A percentile compares a stretch with the other conserved stretches of the same genome.
Evolutionary conservation across 2,329 filamentous ascomycete genomes (phyloP).

Genomic region (Trichoderma koningiopsis): DNA sequence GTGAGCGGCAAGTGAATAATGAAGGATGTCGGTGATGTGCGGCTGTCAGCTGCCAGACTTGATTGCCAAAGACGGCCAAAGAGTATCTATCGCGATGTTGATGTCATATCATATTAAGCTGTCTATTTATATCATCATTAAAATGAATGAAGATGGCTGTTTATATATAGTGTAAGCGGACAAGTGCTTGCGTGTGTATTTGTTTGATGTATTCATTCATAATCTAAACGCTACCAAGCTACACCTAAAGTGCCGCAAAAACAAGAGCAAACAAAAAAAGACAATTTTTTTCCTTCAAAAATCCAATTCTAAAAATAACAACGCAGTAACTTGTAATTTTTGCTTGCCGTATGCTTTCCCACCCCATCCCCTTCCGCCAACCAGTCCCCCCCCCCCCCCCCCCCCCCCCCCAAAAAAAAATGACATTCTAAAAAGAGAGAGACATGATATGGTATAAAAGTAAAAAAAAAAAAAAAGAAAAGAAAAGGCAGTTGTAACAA

Average conservation of each 20-base stretch:
- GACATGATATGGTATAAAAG: background rate
- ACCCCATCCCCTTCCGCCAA: background rate
- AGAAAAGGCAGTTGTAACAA: background rate
- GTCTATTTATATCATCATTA: no score
- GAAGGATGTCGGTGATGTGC: background rate
- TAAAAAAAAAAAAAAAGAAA: background rate
- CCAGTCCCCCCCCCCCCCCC: no score
- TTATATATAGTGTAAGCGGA: no score
- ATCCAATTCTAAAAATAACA: background rate
- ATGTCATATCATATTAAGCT: background rate
- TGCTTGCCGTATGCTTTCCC: background rate
- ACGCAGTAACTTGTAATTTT: background rate
- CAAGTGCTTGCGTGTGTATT: background rate
- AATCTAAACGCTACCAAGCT: background rate
- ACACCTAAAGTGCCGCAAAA: background rate
- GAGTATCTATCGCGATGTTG: no score
- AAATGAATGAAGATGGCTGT: no score
- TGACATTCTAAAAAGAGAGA: background rate
- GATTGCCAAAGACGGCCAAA: background rate
- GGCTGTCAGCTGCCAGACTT: background rate
- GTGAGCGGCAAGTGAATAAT: slow-evolving; percentile 5
- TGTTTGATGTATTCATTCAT: background rate
- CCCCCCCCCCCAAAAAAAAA: no score
- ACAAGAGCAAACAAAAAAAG: background rate
- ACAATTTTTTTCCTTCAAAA: background rate